Evolutionary conservation across 306 rosid genomes (phyloP), one percentile per base, ranked within the genome.

Genomic region (Casuarina cunninghamiana): DNA sequence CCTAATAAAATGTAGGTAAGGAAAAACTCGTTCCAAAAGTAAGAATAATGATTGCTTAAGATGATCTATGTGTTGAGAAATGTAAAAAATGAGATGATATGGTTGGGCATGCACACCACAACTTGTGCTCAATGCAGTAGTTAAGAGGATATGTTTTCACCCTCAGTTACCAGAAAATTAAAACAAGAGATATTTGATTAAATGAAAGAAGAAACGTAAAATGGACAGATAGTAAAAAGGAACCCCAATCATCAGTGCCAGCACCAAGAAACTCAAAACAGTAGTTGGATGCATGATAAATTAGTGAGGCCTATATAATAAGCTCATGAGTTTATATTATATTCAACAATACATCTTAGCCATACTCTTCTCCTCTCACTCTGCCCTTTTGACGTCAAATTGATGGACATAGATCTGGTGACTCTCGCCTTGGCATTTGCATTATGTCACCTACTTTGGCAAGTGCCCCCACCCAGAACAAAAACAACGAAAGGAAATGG

Each of bases 241-340:
- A 38, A 3, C 35, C 48, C 48, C 42, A 78, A 57, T 71, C 58
- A 57, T 71, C 49, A 26, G 75, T 67, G 43, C 69, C 60, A 55
- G 50, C 75, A 61, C 8, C 10, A 2, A 46, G 67, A 75, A 69
- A 4, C 39, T 12, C 6, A 69, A 26, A 46, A 43, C 38, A 81
- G 73, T 79, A 69, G 80, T 80, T 82, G 86, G 89, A 72, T 21
- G 61, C 39, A 72, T 61, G 42, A 78, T 78, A 65, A 48, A 79
- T 71, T 72, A 68, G 53, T 38, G 26, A 38, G 41, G 17, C 41
- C 10, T 11, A 53, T 65, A 39, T 49, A 19, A 71, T 10, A 70
- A 69, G 44, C 0, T n/a, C 21, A 7, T 15, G 15, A 16, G 58
- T 35, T 45, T 0, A 74, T 51, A 35, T 68, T 68, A 68, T 44